Conservation (phyloP, 2,329 filamentous ascomycete species). For the Scedosporium dehoogii region DNA sequence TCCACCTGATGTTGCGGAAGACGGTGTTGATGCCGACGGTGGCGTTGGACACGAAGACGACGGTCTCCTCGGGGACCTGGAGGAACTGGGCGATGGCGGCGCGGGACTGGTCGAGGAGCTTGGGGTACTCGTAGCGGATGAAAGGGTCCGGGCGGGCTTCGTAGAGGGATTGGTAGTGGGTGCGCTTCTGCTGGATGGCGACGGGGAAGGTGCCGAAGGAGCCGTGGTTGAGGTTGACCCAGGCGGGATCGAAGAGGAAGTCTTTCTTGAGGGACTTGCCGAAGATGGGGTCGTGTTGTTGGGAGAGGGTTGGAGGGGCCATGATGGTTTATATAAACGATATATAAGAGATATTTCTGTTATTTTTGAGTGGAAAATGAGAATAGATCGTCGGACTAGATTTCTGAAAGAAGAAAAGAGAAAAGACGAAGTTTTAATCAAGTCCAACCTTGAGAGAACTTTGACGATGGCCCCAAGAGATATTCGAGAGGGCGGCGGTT, state of each 20-base stretch:
- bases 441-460: no score
- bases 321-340: background rate
- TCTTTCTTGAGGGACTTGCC: constrained; percentile 41
- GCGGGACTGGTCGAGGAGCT: constrained; percentile 54
- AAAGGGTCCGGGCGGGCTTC: constrained; percentile 68
- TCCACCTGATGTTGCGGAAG: constrained; percentile 63
- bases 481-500: no score
- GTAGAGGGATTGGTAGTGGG: constrained; percentile 52
- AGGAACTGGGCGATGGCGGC: constrained; percentile 55
- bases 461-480: no score
- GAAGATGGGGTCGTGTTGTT: constrained; percentile 13
- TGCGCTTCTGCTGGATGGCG: constrained; percentile 47
- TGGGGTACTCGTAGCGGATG: constrained; percentile 58
- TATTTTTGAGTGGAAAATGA: background rate
- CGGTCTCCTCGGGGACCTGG: constrained; percentile 51
- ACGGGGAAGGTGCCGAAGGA: constrained; percentile 72
- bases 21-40: constrained; percentile 71
- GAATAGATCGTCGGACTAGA: background rate
- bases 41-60: constrained; percentile 75
- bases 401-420: no score
- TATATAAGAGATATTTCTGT: background rate
- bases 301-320: background rate
- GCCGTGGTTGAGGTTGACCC: constrained; percentile 69
- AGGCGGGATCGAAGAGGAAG: constrained; percentile 61
- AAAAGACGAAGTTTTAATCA: no score